Evolutionary conservation across 345 rosid genomes (phyloP).

Genomic region (Hevea brasiliensis): DNA sequence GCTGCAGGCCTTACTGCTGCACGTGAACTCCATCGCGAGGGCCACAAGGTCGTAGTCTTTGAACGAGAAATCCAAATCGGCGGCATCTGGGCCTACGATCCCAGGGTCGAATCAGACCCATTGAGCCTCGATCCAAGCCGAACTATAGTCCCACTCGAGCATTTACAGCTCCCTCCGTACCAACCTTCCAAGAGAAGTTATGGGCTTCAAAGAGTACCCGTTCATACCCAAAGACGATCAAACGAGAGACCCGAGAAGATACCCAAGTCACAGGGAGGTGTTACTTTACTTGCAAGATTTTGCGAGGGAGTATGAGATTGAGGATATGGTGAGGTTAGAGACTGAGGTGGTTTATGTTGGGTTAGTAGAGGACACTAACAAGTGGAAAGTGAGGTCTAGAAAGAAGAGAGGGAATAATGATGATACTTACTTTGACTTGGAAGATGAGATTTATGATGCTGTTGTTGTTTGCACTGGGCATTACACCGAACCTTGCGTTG

Average conservation of each 20-base stretch:
- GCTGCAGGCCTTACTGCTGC: conserved; percentile 80
- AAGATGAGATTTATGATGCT: conserved; percentile 63
- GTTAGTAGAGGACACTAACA: conserved; percentile 28
- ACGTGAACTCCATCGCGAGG: conserved; percentile 73
- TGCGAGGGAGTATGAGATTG: conserved; percentile 54
- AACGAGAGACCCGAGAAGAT: conserved; percentile 61
- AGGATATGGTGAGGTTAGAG: conserved; percentile 58
- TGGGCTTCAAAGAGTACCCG: conserved; percentile 80
- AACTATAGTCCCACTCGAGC: conserved; percentile 56
- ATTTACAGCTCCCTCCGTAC: conserved; percentile 81
- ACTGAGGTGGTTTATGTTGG: conserved; percentile 53
- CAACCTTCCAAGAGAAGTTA: conserved; percentile 76
- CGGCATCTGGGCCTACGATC: conserved; percentile 79
- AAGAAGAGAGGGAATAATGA: conserved; percentile 16
- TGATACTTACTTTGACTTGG: too few relatives aligned
- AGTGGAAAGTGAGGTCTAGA: conserved; percentile 59
- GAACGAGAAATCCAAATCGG: conserved; percentile 67
- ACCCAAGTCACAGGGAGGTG: conserved; percentile 70
- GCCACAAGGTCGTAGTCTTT: conserved; percentile 71
- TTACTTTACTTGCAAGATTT: conserved; percentile 57
- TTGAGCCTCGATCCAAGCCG: conserved; percentile 61
- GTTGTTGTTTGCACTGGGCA: conserved; percentile 75
- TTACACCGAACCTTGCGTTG: conserved; percentile 60
- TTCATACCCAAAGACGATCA: conserved; percentile 34
- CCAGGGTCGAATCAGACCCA: conserved; percentile 63